Evolutionary conservation across 345 rosid genomes (phyloP).

Genomic region (Populus nigra): DNA sequence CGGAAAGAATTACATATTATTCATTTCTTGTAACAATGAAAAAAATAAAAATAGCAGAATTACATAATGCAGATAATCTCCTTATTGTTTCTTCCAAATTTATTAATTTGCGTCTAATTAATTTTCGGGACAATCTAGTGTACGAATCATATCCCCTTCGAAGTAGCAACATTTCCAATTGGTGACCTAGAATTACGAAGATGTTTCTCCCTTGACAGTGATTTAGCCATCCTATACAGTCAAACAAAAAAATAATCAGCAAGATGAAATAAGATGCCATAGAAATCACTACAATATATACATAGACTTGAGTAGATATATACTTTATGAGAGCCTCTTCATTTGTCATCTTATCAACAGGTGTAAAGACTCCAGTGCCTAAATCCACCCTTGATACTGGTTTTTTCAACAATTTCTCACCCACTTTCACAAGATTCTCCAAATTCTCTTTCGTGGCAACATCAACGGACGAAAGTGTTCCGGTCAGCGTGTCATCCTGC

Average conservation of each 20-base stretch:
- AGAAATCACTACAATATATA: not conserved
- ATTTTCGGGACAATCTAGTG: too few species aligned
- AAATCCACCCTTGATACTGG: slow-evolving; percentile 49
- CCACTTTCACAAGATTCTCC: slow-evolving; percentile 40
- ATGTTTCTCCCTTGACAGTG: slow-evolving; percentile 56
- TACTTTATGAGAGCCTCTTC: slow-evolving; percentile 57
- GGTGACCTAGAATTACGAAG: slow-evolving; percentile 44
- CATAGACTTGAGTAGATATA: not conserved
- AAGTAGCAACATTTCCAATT: not conserved
- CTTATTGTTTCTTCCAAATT: too few species aligned
- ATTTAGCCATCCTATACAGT: slow-evolving; percentile 49
- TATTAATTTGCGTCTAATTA: too few species aligned
- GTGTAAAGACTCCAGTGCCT: slow-evolving; percentile 43
- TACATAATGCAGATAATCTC: too few species aligned
- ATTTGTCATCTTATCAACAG: slow-evolving; percentile 37
- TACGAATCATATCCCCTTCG: not conserved
- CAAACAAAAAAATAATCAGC: not conserved
- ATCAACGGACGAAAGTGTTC: slow-evolving; percentile 40
- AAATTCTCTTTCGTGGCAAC: slow-evolving; percentile 30
- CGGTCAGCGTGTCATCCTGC: slow-evolving; percentile 40
- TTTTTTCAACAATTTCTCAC: slow-evolving; percentile 49
- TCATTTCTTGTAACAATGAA: too few species aligned
- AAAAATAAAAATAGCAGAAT: too few species aligned
- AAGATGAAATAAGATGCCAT: not conserved
- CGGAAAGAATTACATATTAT: too few species aligned